Evolutionary conservation across 495 filamentous ascomycete genomes (phyloP).

Genomic region (Lophiotrema nucula): DNA sequence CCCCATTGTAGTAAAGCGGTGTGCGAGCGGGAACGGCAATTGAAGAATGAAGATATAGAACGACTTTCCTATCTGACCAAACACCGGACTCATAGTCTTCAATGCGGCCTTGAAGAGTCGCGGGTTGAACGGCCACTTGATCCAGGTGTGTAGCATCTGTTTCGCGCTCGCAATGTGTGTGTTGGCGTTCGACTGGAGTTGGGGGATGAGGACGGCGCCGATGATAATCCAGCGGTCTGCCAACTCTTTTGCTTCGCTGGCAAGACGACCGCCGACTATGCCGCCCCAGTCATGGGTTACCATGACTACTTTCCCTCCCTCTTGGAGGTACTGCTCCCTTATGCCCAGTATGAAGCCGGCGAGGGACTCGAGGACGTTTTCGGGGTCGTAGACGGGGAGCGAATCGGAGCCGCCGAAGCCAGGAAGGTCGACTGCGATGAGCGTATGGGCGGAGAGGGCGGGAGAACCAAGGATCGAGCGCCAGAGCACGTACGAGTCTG

Average conservation of each 20-base stretch:
- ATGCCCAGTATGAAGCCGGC: slow-evolving; percentile 51
- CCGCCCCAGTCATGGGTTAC: slow-evolving; percentile 61
- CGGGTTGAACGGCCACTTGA: slow-evolving; percentile 43
- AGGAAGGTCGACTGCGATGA: slow-evolving; percentile 56
- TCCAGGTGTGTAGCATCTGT: slow-evolving; percentile 51
- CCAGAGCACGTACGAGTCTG: slow-evolving; percentile 58
- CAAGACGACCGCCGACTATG: slow-evolving; percentile 52
- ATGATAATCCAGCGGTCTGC: slow-evolving; percentile 54
- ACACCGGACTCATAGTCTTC: slow-evolving; percentile 43
- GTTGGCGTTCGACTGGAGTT: slow-evolving; percentile 18
- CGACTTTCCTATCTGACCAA: slow-evolving; percentile 45
- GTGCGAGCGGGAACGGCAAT: slow-evolving; percentile 45
- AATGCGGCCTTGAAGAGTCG: slow-evolving; percentile 45
- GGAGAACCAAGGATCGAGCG: slow-evolving; percentile 43
- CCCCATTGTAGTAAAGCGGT: slow-evolving; percentile 44
- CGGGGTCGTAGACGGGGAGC: slow-evolving; percentile 48
- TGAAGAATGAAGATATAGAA: slow-evolving; percentile 55
- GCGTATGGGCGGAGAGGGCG: slow-evolving; percentile 38
- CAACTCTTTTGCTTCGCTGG: slow-evolving; percentile 54
- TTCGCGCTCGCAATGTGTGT: slow-evolving; percentile 40
- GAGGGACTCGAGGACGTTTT: slow-evolving; percentile 52
- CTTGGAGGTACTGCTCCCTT: slow-evolving; percentile 43
- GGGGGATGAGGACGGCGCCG: slow-evolving; percentile 48
- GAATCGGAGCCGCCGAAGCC: slow-evolving; percentile 56
- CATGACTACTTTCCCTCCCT: slow-evolving; percentile 44